phyloP scores from a whole-genome alignment of 2,329 filamentous ascomycete species.

The Chrysoporthe puriensis region DNA sequence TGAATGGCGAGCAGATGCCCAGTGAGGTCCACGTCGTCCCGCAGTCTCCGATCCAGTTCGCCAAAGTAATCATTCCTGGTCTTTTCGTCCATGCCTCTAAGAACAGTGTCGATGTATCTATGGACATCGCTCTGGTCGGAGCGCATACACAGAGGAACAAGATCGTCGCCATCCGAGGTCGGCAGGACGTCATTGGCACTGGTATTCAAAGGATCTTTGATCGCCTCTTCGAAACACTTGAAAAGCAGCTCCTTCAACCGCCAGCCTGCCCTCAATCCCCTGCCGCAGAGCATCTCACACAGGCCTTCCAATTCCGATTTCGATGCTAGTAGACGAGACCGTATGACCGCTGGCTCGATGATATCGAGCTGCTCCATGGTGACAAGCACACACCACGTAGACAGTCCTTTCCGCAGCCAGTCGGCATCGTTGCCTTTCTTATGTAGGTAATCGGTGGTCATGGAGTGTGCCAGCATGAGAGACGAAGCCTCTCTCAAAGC shows the following conservation, averaged over 20 bases:
- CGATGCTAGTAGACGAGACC: slow-evolving; percentile 15
- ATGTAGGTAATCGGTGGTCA: neutral
- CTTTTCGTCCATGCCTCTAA: slow-evolving; percentile 31
- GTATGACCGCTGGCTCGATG: slow-evolving; percentile 29
- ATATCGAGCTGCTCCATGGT: slow-evolving; percentile 29
- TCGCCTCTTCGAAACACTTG: slow-evolving; percentile 39
- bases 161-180: neutral
- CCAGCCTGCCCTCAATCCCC: slow-evolving; percentile 45
- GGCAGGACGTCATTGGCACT: slow-evolving; percentile 12
- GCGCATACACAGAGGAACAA: slow-evolving; percentile 36
- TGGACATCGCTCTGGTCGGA: slow-evolving; percentile 38
- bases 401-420: neutral
- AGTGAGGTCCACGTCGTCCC: slow-evolving; percentile 38
- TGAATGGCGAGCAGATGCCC: slow-evolving; percentile 51
- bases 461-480: slow-evolving; percentile 1
- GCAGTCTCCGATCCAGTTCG: slow-evolving; percentile 41
- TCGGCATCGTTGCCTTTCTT: neutral
- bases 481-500: slow-evolving; percentile 6
- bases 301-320: slow-evolving; percentile 26
- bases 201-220: slow-evolving; percentile 40
- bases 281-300: slow-evolving; percentile 31
- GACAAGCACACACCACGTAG: slow-evolving; percentile 25
- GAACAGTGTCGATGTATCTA: slow-evolving; percentile 36
- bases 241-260: slow-evolving; percentile 49
- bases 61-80: slow-evolving; percentile 45